These are phyloP conservation scores for Ogataea wickerhamii DNA, from an alignment of 805 yeast genomes.

Conservation along the genomic window DNA sequence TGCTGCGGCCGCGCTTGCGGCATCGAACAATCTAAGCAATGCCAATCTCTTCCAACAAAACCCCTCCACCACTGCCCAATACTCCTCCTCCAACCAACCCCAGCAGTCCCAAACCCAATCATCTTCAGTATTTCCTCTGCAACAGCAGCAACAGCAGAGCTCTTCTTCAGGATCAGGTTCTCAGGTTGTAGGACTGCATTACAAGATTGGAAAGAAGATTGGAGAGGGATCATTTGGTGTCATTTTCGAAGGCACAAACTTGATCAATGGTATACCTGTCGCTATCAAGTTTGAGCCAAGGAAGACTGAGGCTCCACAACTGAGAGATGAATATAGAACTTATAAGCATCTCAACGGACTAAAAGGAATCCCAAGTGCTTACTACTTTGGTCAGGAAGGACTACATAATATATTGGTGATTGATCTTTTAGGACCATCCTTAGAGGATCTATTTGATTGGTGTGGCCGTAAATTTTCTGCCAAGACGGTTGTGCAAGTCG, in stretches of 20 bases:
- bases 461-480: slow-evolving; percentile 86
- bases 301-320: slow-evolving; percentile 95
- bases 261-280: slow-evolving; percentile 87
- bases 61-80: slow-evolving; percentile 29
- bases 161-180: slow-evolving; percentile 28
- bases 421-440: slow-evolving; percentile 90
- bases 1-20: slow-evolving; percentile 35
- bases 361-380: slow-evolving; percentile 91
- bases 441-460: slow-evolving; percentile 98
- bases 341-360: slow-evolving; percentile 81
- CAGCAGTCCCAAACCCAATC: slow-evolving; percentile 16
- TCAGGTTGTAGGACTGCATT: slow-evolving; percentile 88
- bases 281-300: slow-evolving; percentile 98
- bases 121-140: slow-evolving; percentile 9
- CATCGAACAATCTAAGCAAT: slow-evolving; percentile 24
- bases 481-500: slow-evolving; percentile 89
- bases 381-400: slow-evolving; percentile 98
- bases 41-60: slow-evolving; percentile 23
- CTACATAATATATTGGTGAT: slow-evolving; percentile 92
- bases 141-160: slow-evolving; percentile 13
- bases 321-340: slow-evolving; percentile 95
- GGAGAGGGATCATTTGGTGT: slow-evolving; percentile 99
- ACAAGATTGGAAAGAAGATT: slow-evolving; percentile 93
- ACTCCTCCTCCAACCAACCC: slow-evolving; percentile 22
- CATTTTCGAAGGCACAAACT: slow-evolving; percentile 90